phyloP scores from a whole-genome alignment of 371 early-diverging fungal genomes.

The Syncephalastrum contaminatum region DNA sequence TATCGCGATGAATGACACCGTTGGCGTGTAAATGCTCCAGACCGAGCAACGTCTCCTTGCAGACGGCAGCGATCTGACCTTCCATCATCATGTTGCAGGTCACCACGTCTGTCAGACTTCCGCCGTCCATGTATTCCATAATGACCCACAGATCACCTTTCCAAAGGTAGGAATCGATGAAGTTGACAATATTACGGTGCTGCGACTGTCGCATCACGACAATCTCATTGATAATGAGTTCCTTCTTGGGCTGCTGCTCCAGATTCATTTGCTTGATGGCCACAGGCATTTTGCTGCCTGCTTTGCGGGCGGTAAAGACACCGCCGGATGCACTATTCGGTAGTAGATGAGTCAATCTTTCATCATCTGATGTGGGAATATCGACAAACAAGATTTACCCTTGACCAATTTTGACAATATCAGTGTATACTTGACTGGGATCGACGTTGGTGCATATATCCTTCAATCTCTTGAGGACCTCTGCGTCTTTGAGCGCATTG shows the following conservation, averaged over 20 bases:
- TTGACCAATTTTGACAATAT: slow-evolving; percentile 93
- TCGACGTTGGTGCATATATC: slow-evolving; percentile 88
- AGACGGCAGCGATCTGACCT: slow-evolving; percentile 83
- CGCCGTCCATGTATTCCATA: slow-evolving; percentile 95
- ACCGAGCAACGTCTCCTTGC: slow-evolving; percentile 61
- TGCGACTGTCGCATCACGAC: slow-evolving; percentile 75
- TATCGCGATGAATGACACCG: slow-evolving; percentile 92
- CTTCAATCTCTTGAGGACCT: slow-evolving; percentile 79
- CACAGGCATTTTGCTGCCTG: slow-evolving; percentile 57
- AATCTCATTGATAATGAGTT: slow-evolving; percentile 89
- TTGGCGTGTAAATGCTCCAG: slow-evolving; percentile 76
- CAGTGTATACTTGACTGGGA: slow-evolving; percentile 72
- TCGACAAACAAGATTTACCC: slow-evolving; percentile 50
- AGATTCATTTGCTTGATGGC: slow-evolving; percentile 92
- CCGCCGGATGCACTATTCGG: slow-evolving; percentile 48
- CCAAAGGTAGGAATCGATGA: slow-evolving; percentile 78
- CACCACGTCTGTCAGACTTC: slow-evolving; percentile 80
- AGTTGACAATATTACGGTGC: slow-evolving; percentile 88
- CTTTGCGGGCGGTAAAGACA: slow-evolving; percentile 76
- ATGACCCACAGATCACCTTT: slow-evolving; percentile 80
- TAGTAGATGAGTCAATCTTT: not conserved
- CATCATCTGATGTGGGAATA: not conserved
- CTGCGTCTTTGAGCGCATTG: slow-evolving; percentile 49
- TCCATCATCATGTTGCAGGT: slow-evolving; percentile 86
- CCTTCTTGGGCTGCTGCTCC: slow-evolving; percentile 85